These are phyloP conservation scores for Amanita molliuscula DNA, from an alignment of 768 basidiomycete species.

Conservation along the genomic window DNA sequence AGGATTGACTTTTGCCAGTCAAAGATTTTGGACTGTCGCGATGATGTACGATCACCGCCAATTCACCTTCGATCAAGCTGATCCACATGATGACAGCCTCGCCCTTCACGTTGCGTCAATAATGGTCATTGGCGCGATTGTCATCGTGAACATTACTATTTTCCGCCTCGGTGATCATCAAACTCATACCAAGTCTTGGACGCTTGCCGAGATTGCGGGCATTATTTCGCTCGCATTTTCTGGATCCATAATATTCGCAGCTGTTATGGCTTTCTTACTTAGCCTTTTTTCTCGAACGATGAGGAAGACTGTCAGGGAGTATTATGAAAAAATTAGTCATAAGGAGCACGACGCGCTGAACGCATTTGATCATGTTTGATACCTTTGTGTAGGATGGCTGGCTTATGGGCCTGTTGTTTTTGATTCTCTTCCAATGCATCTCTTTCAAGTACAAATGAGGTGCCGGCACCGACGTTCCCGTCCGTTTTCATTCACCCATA, in stretches of 20 bases:
- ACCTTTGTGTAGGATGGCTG: neutral
- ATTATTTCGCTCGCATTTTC: slow-evolving; percentile 1
- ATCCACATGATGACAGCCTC: slow-evolving; percentile 3
- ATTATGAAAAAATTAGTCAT: neutral
- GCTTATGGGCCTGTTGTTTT: no score
- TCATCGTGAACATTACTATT: slow-evolving; percentile 13
- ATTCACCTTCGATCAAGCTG: neutral
- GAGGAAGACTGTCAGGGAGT: neutral
- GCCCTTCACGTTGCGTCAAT: slow-evolving; percentile 10
- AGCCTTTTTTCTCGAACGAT: neutral
- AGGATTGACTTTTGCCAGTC: slow-evolving; percentile 15
- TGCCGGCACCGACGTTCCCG: no score
- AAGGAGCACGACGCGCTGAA: neutral
- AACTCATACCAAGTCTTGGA: neutral
- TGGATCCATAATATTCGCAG: neutral
- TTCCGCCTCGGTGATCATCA: slow-evolving; percentile 10
- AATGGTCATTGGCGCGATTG: slow-evolving; percentile 12
- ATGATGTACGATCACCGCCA: slow-evolving; percentile 3
- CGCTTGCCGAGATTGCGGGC: neutral
- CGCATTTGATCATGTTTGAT: neutral
- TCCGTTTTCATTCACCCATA: no score
- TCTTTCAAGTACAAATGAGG: no score
- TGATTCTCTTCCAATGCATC: no score
- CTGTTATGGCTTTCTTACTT: neutral
- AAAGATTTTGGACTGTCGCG: slow-evolving; percentile 14